These are phyloP conservation scores for Albugo candida DNA, from an alignment of 352 stramenopile genomes.

Conservation along the genomic window DNA sequence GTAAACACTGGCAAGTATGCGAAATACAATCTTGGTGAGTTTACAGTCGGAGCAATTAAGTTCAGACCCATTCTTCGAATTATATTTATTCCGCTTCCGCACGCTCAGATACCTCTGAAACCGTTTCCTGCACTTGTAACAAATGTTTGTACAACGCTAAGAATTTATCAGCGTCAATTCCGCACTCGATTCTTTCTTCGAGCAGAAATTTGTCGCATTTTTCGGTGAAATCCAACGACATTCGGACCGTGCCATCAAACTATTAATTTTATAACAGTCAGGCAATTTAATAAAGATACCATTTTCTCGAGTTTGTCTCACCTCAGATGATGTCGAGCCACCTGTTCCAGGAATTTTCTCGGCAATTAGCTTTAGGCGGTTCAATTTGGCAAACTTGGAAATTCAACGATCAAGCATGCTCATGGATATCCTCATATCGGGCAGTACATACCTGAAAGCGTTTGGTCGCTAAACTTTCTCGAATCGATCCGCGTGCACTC, in stretches of 20 bases:
- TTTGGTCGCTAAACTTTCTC: constrained; percentile 15
- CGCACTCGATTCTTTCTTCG: too few relatives aligned
- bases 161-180: constrained; percentile 14
- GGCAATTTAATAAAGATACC: constrained; percentile 14
- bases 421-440: too few relatives aligned
- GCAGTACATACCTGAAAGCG: constrained; percentile 14
- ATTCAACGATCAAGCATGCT: too few relatives aligned
- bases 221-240: constrained; percentile 6
- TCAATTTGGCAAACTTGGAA: constrained; percentile 16
- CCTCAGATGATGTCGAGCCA: not conserved
- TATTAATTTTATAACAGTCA: constrained; percentile 2
- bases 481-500: constrained; percentile 8
- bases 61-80: too few relatives aligned
- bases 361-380: not conserved
- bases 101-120: too few relatives aligned
- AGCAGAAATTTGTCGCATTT: too few relatives aligned
- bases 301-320: constrained; percentile 4
- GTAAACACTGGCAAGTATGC: too few relatives aligned
- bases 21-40: too few relatives aligned
- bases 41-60: too few relatives aligned
- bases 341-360: not conserved
- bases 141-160: constrained; percentile 18
- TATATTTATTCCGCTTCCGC: too few relatives aligned
- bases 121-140: constrained; percentile 9
- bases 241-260: not conserved